phyloP scores from a whole-genome alignment of 1,139 yeast genomes.

The Blastobotrys proliferans region DNA sequence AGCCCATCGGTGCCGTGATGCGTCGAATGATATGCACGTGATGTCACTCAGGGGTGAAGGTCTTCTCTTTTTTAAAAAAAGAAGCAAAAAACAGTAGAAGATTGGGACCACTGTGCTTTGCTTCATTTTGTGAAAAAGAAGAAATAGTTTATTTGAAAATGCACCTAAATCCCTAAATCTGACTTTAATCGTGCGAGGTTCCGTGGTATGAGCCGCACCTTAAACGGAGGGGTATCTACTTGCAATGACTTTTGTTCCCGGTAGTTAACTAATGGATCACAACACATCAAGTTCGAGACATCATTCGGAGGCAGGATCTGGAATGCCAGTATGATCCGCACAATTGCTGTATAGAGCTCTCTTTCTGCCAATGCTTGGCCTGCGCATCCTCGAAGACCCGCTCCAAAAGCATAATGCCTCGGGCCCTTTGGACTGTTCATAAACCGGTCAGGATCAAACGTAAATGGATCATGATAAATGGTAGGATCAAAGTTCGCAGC shows the following conservation, averaged over 20 bases:
- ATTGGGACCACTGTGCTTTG: neutral
- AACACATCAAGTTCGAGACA: slow-evolving; percentile 20
- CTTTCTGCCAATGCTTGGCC: slow-evolving; percentile 60
- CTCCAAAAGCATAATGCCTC: slow-evolving; percentile 61
- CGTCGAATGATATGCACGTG: too few species aligned
- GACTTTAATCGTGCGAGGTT: slow-evolving; percentile 8
- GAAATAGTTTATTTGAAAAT: neutral
- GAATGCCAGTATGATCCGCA: slow-evolving; percentile 41
- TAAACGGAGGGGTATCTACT: slow-evolving; percentile 28
- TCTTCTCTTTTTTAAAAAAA: too few species aligned
- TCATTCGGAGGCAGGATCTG: slow-evolving; percentile 43
- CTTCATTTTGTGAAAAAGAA: neutral
- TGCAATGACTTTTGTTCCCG: slow-evolving; percentile 24
- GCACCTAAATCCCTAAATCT: too few species aligned
- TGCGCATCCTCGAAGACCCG: slow-evolving; percentile 66
- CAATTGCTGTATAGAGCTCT: slow-evolving; percentile 51
- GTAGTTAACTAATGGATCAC: slow-evolving; percentile 23
- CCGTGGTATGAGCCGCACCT: slow-evolving; percentile 24
- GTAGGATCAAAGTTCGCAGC: slow-evolving; percentile 64
- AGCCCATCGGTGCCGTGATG: too few species aligned
- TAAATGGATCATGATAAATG: slow-evolving; percentile 44
- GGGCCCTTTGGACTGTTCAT: slow-evolving; percentile 35
- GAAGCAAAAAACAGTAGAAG: too few species aligned
- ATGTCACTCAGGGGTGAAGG: too few species aligned
- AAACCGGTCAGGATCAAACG: slow-evolving; percentile 59